Evolutionary conservation across 495 filamentous ascomycete species (phyloP), one percentile per base, ranked within the genome.

Genomic region (Talaromyces nanjingensis): DNA sequence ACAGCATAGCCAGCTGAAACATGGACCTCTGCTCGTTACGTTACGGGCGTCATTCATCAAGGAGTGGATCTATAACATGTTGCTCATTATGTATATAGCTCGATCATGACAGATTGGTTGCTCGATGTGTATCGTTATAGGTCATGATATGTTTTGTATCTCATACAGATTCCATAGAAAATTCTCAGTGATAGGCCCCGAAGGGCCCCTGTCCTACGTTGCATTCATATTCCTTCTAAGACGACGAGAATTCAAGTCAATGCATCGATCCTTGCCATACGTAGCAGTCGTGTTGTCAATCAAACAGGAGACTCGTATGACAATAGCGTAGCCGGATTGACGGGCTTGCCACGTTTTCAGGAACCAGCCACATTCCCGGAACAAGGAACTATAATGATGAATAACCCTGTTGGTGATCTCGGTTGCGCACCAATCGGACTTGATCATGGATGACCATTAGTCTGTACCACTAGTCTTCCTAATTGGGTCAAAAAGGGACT

Each of bases 351-450:
- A 59, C 56, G 56, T 59, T 59, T 18, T 12, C 56, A 59, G 56
- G 56, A 37, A 59, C 56, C 56, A 59, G 56, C 56, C 56, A 59
- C 56, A 37, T 2, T n/a, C 56, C 27, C 54, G 54, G 56, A 59
- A 59, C 31, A 37, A 59, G 56, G 31, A 37, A 49, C 45, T 37
- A 59, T 37, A 59, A 37, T n/a, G 24, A 59, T 34, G 31, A 18
- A n/a, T 20, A 59, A 37, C 31, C 56, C 31, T 59, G 27, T 59
- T n/a, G 29, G 56, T 22, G 52, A 55, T 27, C 52, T 27, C 14
- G 31, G 31, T 20, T 14, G 16, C 31, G 25, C 56, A 37, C 56
- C 56, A 59, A 59, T 59, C 56, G 31, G 27, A 37, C 27, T 16
- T 37, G 3, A 2, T 56, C 53, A 14, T 6, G 22, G 1, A 7